phyloP scores from a whole-genome alignment of 2,329 filamentous ascomycete genomes.

The Ophiostoma novo-ulmi region DNA sequence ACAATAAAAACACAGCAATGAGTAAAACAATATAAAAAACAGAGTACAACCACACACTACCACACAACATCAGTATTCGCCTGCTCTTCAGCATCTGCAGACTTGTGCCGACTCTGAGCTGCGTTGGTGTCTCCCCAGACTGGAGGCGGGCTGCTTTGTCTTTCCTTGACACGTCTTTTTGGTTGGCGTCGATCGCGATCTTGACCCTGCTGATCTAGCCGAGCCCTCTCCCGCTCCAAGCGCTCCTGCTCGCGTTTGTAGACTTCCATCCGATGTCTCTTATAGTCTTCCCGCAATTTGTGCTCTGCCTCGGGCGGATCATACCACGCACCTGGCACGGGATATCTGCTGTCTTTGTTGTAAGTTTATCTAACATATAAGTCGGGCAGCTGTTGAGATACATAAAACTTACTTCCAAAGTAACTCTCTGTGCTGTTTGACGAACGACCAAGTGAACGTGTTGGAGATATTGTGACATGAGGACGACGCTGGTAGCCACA shows the following conservation, averaged over 20 bases:
- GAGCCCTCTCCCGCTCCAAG: neutral
- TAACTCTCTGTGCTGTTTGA: slow-evolving; percentile 5
- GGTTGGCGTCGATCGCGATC: neutral
- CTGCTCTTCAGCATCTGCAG: neutral
- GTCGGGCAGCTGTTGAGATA: neutral
- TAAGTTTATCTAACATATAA: neutral
- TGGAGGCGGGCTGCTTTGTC: slow-evolving; percentile 1
- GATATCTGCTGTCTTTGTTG: slow-evolving; percentile 11
- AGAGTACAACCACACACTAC: neutral
- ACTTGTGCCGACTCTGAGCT: neutral
- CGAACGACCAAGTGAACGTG: neutral
- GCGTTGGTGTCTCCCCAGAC: neutral
- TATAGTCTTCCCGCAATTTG: slow-evolving; percentile 13
- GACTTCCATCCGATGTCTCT: neutral
- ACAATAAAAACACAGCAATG: neutral
- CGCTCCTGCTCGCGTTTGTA: slow-evolving; percentile 7
- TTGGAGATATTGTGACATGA: neutral
- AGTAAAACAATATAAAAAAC: neutral
- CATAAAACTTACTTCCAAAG: neutral
- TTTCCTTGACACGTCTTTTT: neutral
- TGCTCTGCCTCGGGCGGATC: slow-evolving; percentile 1
- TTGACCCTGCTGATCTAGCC: neutral
- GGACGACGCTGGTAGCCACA: neutral
- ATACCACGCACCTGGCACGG: neutral
- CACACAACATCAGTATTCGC: neutral